Conservation (phyloP, 2,329 filamentous ascomycete species). For the Ophiostoma angusticollis region DNA sequence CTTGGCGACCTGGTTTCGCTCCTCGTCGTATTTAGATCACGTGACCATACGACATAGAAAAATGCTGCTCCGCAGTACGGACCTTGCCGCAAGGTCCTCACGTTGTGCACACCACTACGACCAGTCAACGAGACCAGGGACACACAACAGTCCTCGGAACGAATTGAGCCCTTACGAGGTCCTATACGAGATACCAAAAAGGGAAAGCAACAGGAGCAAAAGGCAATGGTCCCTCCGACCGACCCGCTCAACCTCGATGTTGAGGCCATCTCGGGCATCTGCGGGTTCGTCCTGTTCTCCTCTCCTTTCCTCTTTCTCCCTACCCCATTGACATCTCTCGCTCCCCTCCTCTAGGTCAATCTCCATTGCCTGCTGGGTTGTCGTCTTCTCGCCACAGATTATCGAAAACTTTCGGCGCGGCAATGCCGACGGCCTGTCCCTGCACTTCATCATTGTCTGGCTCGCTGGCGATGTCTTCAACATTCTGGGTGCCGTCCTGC, state of each 20-base stretch:
- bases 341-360: constrained; percentile 44
- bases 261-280: constrained; percentile 84
- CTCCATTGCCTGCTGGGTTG: constrained; percentile 94
- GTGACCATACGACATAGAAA: no score
- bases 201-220: constrained; percentile 3
- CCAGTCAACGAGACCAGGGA: no score
- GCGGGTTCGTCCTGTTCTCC: constrained; percentile 44
- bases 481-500: constrained; percentile 20
- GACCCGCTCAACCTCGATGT: constrained; percentile 61
- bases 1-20: no score
- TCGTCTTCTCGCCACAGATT: constrained; percentile 95
- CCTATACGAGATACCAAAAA: no score
- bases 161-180: no score
- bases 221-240: constrained; percentile 40
- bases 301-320: neutral
- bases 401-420: constrained; percentile 23
- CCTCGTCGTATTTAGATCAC: no score
- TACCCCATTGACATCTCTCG: constrained; percentile 10
- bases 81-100: no score
- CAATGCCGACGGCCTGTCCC: constrained; percentile 16
- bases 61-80: no score
- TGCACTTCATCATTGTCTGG: constrained; percentile 85
- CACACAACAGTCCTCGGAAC: no score
- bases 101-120: no score
- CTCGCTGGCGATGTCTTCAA: constrained; percentile 57